Evolutionary conservation across 2,329 filamentous ascomycete genomes (phyloP).

Genomic region (Trichoderma atrobrunneum): DNA sequence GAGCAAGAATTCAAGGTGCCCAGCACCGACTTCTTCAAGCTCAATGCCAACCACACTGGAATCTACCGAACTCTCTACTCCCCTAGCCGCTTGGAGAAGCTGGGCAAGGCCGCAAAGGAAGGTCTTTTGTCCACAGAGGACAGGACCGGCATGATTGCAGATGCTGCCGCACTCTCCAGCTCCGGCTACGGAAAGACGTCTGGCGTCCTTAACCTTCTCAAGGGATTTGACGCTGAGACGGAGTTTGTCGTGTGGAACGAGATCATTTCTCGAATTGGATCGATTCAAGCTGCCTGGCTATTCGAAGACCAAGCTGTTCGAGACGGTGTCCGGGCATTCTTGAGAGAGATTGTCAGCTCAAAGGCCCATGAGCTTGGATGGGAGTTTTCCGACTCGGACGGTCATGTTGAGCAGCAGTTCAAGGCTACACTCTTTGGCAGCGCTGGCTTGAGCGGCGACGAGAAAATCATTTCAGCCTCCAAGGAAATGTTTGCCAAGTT

Average conservation of each 20-base stretch:
- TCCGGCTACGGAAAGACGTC: constrained; percentile 95
- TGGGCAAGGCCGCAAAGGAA: constrained; percentile 77
- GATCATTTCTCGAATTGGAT: constrained; percentile 72
- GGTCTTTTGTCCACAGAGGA: constrained; percentile 79
- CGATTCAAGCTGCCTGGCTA: constrained; percentile 82
- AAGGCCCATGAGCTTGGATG: constrained; percentile 88
- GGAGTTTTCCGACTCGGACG: constrained; percentile 80
- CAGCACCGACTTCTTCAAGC: constrained; percentile 86
- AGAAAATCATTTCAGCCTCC: constrained; percentile 72
- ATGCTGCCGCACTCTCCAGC: constrained; percentile 83
- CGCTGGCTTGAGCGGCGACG: constrained; percentile 77
- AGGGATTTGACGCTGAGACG: constrained; percentile 77
- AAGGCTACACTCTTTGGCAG: constrained; percentile 86
- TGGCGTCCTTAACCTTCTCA: constrained; percentile 78
- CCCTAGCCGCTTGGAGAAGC: constrained; percentile 78
- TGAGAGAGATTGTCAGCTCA: constrained; percentile 70
- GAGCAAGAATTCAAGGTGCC: constrained; percentile 76
- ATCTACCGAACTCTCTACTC: constrained; percentile 89
- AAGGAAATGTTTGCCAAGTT: constrained; percentile 91
- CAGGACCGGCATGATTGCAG: constrained; percentile 89
- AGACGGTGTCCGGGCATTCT: constrained; percentile 79
- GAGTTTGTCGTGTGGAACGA: constrained; percentile 97
- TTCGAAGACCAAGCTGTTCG: constrained; percentile 68
- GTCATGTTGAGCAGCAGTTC: constrained; percentile 90
- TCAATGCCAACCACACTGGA: constrained; percentile 91